Evolutionary conservation across 2,329 filamentous ascomycete genomes (phyloP), one percentile per base, ranked within the genome.

Genomic region (Alternaria sp.): DNA sequence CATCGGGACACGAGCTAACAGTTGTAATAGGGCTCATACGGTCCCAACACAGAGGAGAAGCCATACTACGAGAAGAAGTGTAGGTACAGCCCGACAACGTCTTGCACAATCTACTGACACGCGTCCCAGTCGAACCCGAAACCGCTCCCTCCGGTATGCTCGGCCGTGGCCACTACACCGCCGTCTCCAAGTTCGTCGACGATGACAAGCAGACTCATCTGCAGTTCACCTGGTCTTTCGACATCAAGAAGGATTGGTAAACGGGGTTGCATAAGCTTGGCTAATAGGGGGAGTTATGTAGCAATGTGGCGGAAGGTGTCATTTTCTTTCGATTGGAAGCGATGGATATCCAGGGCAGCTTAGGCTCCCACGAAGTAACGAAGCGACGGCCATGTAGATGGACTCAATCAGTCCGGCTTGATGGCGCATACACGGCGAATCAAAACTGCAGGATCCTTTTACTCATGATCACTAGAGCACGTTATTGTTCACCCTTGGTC

Each of bases 231-330:
- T 99, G 95, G 95, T 89, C 90, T 64, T 98, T 99, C 75, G 92
- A 97, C 77, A 97, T 99, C 79, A 87, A 91, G 82, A 99, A 98
- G 87, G 92, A 97, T 79, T 98, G 95, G 95, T 92, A 89, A 68
- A 70, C 64, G 59, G 60, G 49, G 20, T 54, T 20, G 36, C 40
- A 34, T 14, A 25, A 12, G 12, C 27, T 18, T 51, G 34, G 54
- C 18, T 45, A 53, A 54, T 32, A 43, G 32, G 27, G 49, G 34
- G 55, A 32, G 16, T 30, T 56, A 54, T 57, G 50, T 56, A 54
- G 58, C 54, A 44, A 63, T 49, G 58, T 63, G 57, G 60, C 49
- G 55, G 49, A 48, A 57, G 46, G 48, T 52, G 43, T 55, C 28
- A 46, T 44, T 59, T 54, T 60, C 57, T 56, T 60, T 58, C 41